Evolutionary conservation across 306 rosid species (phyloP), one percentile per base, ranked within the genome.

Genomic region (Echinosophora koreensis): DNA sequence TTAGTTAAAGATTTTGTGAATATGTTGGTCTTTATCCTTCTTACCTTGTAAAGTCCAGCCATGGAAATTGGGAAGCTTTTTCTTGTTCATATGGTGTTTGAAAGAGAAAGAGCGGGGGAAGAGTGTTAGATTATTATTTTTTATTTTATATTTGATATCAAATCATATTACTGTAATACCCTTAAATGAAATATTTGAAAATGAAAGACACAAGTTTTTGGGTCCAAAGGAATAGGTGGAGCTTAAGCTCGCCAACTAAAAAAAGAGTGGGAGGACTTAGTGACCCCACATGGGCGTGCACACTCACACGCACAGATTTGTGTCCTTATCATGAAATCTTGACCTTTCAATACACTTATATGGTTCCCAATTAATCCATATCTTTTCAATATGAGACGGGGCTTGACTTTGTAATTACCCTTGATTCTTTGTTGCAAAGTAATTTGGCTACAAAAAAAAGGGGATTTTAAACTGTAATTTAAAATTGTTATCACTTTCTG

Each of bases 391-490:
- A 68, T 28, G 6, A 22, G 58, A 27, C 6, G 4, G 49, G 10
- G 14, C 49, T 2, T 14, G 64, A 64, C 30, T 76, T 64, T 15
- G 28, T 50, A 18, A 76, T 37, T 51, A 42, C 32, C 41, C 39
- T 44, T 61, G 11, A 59, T 59, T 44, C 68, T 73, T 73, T 39
- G 37, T 66, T 28, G 73, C 42, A 66, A 17, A 77, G n/a, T 55
- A 30, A 51, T 61, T 47, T 76, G 44, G 54, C 2, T 50, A 6
- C 17, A 37, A 18, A 6, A 34, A 51, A 16, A n/a, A n/a, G n/a
- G n/a, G 46, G n/a, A 55, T 22, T 22, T 71, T 35, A 37, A 4
- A 30, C 66, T 71, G 13, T 1, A 10, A 1, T 18, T 54, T 5
- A 58, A 46, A 55, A 54, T 76, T 32, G 58, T n/a, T 37, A 38